Evolutionary conservation across 495 filamentous ascomycete genomes (phyloP).

Genomic region (Penicillium ucsense): DNA sequence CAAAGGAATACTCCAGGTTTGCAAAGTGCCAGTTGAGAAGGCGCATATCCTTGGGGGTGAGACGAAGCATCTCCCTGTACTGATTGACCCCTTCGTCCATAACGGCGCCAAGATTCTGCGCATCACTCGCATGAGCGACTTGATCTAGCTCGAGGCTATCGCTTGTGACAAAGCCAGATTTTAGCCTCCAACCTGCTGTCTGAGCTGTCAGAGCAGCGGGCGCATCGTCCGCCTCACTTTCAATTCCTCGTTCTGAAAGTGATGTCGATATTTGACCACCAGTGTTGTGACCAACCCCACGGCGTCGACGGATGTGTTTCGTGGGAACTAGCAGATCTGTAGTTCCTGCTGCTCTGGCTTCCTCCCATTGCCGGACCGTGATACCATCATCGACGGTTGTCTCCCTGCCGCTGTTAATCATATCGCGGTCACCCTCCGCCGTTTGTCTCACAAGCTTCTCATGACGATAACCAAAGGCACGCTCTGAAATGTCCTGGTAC

Average conservation of each 20-base stretch:
- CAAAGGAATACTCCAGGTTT: conserved; percentile 96
- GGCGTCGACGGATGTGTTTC: conserved; percentile 33
- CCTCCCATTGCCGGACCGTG: conserved; percentile 63
- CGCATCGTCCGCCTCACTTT: conserved; percentile 47
- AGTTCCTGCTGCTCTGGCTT: conserved; percentile 35
- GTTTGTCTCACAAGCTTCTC: conserved; percentile 56
- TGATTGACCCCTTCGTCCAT: conserved; percentile 84
- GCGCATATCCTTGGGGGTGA: conserved; percentile 78
- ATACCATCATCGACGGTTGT: conserved; percentile 58
- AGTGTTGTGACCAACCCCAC: conserved; percentile 36
- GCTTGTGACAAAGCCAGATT: conserved; percentile 49
- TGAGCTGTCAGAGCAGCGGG: conserved; percentile 61
- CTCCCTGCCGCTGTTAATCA: conserved; percentile 78
- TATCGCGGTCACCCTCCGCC: conserved; percentile 72
- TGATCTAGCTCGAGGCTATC: conserved; percentile 66
- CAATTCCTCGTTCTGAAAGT: conserved; percentile 45
- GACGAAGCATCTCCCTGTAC: conserved; percentile 72
- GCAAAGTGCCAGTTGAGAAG: conserved; percentile 97
- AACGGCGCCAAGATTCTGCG: conserved; percentile 74
- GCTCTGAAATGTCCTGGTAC: conserved; percentile 88
- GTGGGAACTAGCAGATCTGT: conserved; percentile 31
- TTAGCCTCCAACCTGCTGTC: conserved; percentile 72
- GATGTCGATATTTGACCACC: conserved; percentile 29
- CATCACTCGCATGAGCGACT: conserved; percentile 45
- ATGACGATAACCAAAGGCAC: conserved; percentile 80